Evolutionary conservation across 1,139 yeast species (phyloP).

Genomic region (Saccharomyces hybrid): DNA sequence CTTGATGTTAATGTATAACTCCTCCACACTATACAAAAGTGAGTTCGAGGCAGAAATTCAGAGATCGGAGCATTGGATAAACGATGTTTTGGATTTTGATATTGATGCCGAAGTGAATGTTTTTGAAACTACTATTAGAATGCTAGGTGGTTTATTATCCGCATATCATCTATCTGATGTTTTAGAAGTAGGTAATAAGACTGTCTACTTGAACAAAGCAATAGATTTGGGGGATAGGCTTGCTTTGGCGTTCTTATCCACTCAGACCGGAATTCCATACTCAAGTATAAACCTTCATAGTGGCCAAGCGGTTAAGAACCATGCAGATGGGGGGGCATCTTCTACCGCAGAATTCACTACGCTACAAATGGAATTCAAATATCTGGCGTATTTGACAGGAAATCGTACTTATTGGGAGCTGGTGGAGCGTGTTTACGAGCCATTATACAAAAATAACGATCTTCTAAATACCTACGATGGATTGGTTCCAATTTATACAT

Average conservation of each 20-base stretch:
- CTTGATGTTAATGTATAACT: conserved; percentile 68
- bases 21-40: conserved; percentile 49
- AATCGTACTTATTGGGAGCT: conserved; percentile 70
- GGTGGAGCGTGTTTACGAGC: conserved; percentile 64
- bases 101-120: conserved; percentile 70
- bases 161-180: conserved; percentile 70
- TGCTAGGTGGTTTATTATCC: conserved; percentile 73
- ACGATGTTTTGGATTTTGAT: conserved; percentile 47
- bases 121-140: conserved; percentile 75
- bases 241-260: conserved; percentile 52
- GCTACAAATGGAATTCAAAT: conserved; percentile 81
- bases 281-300: conserved; percentile 67
- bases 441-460: conserved; percentile 40
- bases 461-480: conserved; percentile 42
- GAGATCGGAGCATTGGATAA: conserved; percentile 66
- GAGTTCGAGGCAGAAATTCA: not conserved
- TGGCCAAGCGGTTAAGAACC: conserved; percentile 53
- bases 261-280: conserved; percentile 63
- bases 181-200: conserved; percentile 29
- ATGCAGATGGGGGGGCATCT: conserved; percentile 64
- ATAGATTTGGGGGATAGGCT: conserved; percentile 57
- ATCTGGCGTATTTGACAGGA: conserved; percentile 72
- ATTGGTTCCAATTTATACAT: conserved; percentile 71
- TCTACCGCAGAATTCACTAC: conserved; percentile 91
- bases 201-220: conserved; percentile 69